A percentile compares a stretch with the other conserved stretches of the same genome.
Evolutionary conservation across 164 flowering plant species (phyloP).

Genomic region (Umbilicus rupestris): DNA sequence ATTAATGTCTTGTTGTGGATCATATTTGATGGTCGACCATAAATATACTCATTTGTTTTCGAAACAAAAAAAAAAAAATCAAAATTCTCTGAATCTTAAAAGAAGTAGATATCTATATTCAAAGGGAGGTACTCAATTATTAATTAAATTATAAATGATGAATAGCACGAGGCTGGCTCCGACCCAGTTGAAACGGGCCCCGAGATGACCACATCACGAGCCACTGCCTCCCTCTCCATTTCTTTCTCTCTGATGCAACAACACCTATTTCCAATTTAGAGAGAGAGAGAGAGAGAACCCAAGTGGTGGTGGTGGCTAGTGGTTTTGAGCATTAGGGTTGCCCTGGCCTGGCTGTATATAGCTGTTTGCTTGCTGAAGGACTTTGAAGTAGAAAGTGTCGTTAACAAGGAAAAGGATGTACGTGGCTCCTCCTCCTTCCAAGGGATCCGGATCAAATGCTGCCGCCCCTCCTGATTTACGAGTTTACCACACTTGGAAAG

Average conservation of each 20-base stretch:
- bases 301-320: not conserved
- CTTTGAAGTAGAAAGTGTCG: not conserved
- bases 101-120: too few species aligned
- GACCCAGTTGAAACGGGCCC: too few species aligned
- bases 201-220: not conserved
- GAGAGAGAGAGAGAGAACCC: not conserved
- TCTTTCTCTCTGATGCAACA: not conserved
- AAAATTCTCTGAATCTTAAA: too few species aligned
- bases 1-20: too few species aligned
- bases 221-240: not conserved
- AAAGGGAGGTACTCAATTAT: too few species aligned
- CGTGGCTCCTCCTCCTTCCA: slow-evolving; percentile 64
- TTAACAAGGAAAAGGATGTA: too few species aligned
- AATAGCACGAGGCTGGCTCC: too few species aligned
- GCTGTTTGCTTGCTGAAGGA: not conserved
- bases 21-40: too few species aligned
- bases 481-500: slow-evolving; percentile 82
- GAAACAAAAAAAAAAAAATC: too few species aligned
- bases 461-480: slow-evolving; percentile 30
- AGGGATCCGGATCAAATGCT: slow-evolving; percentile 29
- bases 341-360: not conserved
- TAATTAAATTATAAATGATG: too few species aligned
- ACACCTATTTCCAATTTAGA: not conserved
- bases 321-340: not conserved
- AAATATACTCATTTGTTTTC: too few species aligned